phyloP scores from a whole-genome alignment of 1,284 basidiomycete species.

The Leccinum pallidistipes region DNA sequence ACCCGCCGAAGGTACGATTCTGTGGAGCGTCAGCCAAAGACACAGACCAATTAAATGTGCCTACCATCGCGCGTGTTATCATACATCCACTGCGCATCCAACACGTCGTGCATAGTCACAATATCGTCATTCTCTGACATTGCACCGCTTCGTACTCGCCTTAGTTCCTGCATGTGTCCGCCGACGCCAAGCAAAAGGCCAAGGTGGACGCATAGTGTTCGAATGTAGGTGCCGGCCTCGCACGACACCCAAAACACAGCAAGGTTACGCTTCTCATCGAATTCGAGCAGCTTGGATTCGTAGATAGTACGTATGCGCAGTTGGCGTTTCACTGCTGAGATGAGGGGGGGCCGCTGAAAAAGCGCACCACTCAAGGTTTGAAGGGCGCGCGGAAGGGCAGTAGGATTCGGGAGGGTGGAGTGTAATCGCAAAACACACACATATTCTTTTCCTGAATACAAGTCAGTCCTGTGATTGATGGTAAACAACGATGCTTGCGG shows the following conservation, averaged over 20 bases:
- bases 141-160: slow-evolving; percentile 93
- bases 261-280: slow-evolving; percentile 96
- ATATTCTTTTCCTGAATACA: slow-evolving; percentile 88
- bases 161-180: slow-evolving; percentile 99
- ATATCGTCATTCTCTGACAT: slow-evolving; percentile 98
- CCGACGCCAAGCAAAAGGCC: slow-evolving; percentile 95
- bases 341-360: slow-evolving; percentile 98
- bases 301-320: slow-evolving; percentile 98
- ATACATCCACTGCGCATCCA: slow-evolving; percentile 99
- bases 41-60: slow-evolving; percentile 19
- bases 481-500: slow-evolving; percentile 29
- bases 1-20: slow-evolving; percentile 96
- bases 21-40: slow-evolving; percentile 35
- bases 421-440: slow-evolving; percentile 96
- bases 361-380: slow-evolving; percentile 98
- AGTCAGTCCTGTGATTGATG: slow-evolving; percentile 5
- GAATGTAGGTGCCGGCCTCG: slow-evolving; percentile 98
- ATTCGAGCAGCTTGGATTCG: slow-evolving; percentile 95
- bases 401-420: slow-evolving; percentile 76
- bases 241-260: slow-evolving; percentile 99
- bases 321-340: slow-evolving; percentile 99
- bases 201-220: slow-evolving; percentile 97
- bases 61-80: slow-evolving; percentile 97
- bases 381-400: slow-evolving; percentile 88
- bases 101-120: slow-evolving; percentile 99